Percentiles rank a stretch among this genome's conserved stretches.
Conservation (phyloP, 2,329 filamentous ascomycete species). For the Ophiostoma quercus region DNA sequence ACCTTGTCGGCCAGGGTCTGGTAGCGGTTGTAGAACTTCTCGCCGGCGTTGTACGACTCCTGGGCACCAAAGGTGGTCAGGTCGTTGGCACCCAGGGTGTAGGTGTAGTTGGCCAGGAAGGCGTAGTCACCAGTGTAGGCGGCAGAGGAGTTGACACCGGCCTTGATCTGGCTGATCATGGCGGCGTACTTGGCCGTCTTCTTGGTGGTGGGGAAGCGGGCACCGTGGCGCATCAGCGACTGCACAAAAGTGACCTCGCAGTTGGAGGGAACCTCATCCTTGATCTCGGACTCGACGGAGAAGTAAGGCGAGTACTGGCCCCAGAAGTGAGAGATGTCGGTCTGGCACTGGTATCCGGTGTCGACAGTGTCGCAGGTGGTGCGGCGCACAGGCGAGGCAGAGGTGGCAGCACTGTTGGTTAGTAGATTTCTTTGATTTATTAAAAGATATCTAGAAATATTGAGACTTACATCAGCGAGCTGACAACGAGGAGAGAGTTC, state of each 20-base stretch:
- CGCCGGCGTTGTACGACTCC: constrained; percentile 68
- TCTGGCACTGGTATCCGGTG: constrained; percentile 58
- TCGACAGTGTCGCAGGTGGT: constrained; percentile 47
- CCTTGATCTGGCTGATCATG: constrained; percentile 62
- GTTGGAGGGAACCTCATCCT: constrained; percentile 46
- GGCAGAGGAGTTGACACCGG: constrained; percentile 49
- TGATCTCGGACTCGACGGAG: constrained; percentile 54
- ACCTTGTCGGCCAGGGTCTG: constrained; percentile 45
- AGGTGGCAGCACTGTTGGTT: neutral
- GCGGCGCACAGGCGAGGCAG: constrained; percentile 1
- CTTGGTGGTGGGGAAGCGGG: constrained; percentile 55
- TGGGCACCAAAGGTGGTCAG: constrained; percentile 62
- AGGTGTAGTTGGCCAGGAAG: constrained; percentile 70
- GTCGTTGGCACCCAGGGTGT: constrained; percentile 49
- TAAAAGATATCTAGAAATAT: neutral
- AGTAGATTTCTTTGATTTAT: neutral
- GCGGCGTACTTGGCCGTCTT: constrained; percentile 61
- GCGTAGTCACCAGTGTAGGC: constrained; percentile 57
- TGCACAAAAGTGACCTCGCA: constrained; percentile 72
- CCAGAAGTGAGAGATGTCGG: constrained; percentile 63
- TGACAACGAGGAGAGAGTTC: neutral
- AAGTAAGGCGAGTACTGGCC: constrained; percentile 88
- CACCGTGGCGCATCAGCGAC: constrained; percentile 78
- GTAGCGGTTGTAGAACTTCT: constrained; percentile 72
- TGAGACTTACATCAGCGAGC: neutral